A percentile compares a stretch with the other conserved stretches of the same genome.
Evolutionary conservation across 2,329 filamentous ascomycete species (phyloP).

Genomic region (Aspergillus thermomutatus): DNA sequence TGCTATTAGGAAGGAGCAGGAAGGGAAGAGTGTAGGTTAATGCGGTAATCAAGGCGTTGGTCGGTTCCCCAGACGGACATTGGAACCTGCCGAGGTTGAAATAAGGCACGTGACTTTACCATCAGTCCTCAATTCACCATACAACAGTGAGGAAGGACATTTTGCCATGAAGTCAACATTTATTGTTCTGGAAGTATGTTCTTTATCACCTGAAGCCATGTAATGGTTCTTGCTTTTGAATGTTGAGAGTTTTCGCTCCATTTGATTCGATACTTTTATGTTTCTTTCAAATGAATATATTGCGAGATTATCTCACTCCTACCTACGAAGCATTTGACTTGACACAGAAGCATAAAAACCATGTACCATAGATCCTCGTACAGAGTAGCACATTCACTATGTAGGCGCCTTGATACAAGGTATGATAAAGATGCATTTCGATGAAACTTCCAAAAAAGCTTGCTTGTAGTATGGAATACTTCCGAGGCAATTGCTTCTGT

Average conservation of each 20-base stretch:
- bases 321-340: neutral
- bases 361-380: neutral
- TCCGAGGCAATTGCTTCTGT: neutral
- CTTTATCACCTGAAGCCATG: neutral
- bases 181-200: neutral
- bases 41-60: conserved; percentile 6
- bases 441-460: neutral
- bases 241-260: neutral
- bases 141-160: neutral
- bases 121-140: neutral
- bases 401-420: no score
- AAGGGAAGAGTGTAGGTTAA: conserved; percentile 5
- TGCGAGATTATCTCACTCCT: neutral
- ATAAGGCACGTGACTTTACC: conserved; percentile 8
- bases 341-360: neutral
- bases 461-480: neutral
- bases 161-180: neutral
- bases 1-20: neutral
- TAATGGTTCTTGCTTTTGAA: neutral
- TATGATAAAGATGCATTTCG: neutral
- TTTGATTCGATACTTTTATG: neutral
- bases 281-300: neutral
- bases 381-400: neutral
- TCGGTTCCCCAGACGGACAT: conserved; percentile 17
- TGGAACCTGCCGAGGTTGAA: conserved; percentile 16